These are phyloP conservation scores for Colletotrichum trifolii DNA, from an alignment of 2,329 filamentous ascomycete genomes.

Conservation along the genomic window DNA sequence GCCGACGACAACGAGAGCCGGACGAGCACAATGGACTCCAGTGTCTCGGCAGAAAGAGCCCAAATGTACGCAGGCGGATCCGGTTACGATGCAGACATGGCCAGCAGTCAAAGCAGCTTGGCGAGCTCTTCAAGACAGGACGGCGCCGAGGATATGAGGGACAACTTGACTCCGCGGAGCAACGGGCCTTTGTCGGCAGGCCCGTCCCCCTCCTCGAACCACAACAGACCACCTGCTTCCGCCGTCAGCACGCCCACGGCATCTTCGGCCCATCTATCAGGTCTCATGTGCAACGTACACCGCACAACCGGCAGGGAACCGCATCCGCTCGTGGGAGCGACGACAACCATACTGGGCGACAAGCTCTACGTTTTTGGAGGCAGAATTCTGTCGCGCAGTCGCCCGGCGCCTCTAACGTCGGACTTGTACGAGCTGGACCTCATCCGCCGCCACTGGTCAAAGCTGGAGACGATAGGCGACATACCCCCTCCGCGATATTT, in stretches of 20 bases:
- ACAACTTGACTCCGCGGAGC: conserved; percentile 63
- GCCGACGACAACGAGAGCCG: conserved; percentile 54
- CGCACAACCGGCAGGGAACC: conserved; percentile 92
- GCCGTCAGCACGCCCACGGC: conserved; percentile 57
- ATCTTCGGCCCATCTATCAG: conserved; percentile 70
- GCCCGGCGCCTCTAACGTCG: conserved; percentile 83
- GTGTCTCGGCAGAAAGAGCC: conserved; percentile 44
- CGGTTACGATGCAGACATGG: conserved; percentile 51
- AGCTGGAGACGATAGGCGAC: conserved; percentile 85
- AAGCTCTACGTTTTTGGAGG: conserved; percentile 98
- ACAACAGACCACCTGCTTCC: conserved; percentile 49
- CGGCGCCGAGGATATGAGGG: conserved; percentile 54
- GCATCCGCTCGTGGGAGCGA: conserved; percentile 90
- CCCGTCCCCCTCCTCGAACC: conserved; percentile 64
- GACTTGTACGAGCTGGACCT: conserved; percentile 95
- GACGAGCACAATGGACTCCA: conserved; percentile 62
- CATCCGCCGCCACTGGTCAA: conserved; percentile 92
- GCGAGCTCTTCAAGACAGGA: conserved; percentile 48
- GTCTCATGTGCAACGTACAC: conserved; percentile 77
- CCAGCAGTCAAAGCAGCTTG: conserved; percentile 39
- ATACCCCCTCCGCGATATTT: conserved; percentile 94
- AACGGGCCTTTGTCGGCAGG: conserved; percentile 66
- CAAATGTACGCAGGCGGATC: conserved; percentile 51
- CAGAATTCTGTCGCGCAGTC: conserved; percentile 83
- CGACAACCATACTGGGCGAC: conserved; percentile 93